Conservation (phyloP, 2,329 filamentous ascomycete genomes). For the Ilyonectria robusta region DNA sequence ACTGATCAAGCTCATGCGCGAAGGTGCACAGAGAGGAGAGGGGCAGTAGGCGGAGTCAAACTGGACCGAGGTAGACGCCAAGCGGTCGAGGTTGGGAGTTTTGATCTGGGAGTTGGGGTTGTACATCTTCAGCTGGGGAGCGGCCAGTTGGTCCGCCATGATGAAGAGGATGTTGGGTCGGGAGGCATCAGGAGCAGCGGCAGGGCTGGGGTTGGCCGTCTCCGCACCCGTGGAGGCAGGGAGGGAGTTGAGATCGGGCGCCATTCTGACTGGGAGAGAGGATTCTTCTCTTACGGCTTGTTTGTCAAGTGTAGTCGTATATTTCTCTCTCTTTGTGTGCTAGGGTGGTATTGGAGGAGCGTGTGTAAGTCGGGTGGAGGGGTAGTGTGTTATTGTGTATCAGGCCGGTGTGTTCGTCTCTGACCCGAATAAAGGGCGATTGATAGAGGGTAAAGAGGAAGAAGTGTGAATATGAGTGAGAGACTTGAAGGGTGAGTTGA, state of each 20-base stretch:
- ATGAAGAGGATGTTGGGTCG: conserved; percentile 76
- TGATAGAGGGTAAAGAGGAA: neutral
- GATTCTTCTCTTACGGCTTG: neutral
- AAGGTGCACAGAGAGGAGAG: conserved; percentile 91
- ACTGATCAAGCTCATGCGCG: conserved; percentile 94
- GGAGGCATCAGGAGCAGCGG: conserved; percentile 42
- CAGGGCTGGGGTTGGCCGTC: conserved; percentile 36
- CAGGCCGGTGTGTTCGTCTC: neutral
- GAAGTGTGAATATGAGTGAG: conserved; percentile 6
- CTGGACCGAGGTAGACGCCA: conserved; percentile 86
- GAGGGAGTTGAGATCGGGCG: conserved; percentile 82
- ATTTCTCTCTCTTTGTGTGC: neutral
- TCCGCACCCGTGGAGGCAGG: conserved; percentile 64
- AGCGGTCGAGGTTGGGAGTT: conserved; percentile 88
- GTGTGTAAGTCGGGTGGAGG: neutral
- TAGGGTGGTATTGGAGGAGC: neutral
- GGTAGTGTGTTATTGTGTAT: neutral
- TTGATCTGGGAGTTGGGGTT: conserved; percentile 90
- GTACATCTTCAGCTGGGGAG: conserved; percentile 92
- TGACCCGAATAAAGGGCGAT: neutral
- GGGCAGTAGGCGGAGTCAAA: conserved; percentile 97
- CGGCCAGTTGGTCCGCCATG: conserved; percentile 96
- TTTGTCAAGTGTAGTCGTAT: neutral
- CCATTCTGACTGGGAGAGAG: conserved; percentile 62
- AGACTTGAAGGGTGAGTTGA: conserved; percentile 9